Base-by-base conservation (phyloP, 2,329 filamentous ascomycete species). In the Dactylellina parvicollis region DNA sequence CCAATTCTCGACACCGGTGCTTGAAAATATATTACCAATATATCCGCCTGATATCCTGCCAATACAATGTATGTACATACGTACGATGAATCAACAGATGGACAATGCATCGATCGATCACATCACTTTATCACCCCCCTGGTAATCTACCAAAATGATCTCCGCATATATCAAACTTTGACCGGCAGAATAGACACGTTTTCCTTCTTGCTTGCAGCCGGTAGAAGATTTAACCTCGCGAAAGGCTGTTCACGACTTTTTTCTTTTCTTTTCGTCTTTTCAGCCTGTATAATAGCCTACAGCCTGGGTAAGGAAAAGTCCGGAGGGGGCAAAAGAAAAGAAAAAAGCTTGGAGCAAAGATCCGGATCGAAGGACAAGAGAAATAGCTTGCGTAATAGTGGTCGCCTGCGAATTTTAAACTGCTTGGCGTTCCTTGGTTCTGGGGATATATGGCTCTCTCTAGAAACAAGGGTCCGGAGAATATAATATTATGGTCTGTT, bases 181-280 rank as follows among this genome's bases (percentile, higher is more conserved):
- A 32, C 64, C 36, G 62, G 62, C 24, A 59, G 62, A 67, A 59
- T 60, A 67, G 62, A 67, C 62, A 67, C 62, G 62, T 67, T 67
- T 67, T 55, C 57, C 12, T 38, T 28, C 22, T 32, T 30, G n/a
- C 24, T 28, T 16, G 9, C 24, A 54, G 26, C 22, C 22, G 40
- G 26, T 49, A n/a, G 16, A 40, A 42, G 28, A 14, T 52, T 64
- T 65, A 46, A 26, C 60, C 50, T 55, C 24, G 49, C 47, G 36
- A 56, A 22, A 20, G 46, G 16, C 30, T 54, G 4, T 12, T 36
- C 22, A 32, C 32, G 24, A 60, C n/a, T 38, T 55, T 20, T 20
- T 28, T 26, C 54, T 28, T 30, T 46, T 9, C 9, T 26, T 57
- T 26, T 42, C 24, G 40, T 57, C 4, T 28, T 60, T 69, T 69